Evolutionary conservation across 805 yeast species (phyloP).

Genomic region (Candida broadrunensis): DNA sequence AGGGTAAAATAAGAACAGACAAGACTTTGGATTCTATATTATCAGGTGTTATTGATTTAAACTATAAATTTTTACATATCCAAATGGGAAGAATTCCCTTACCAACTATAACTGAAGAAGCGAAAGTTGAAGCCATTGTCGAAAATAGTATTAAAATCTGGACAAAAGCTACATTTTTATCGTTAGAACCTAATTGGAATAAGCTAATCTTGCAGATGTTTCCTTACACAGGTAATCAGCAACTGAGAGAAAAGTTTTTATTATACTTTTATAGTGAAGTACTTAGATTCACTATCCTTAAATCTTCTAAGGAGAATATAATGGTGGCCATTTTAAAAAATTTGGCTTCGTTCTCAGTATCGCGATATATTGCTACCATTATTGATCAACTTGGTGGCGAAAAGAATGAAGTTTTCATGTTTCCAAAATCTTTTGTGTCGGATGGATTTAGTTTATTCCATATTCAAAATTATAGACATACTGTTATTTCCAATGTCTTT

Average conservation of each 20-base stretch:
- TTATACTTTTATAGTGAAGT: constrained; percentile 25
- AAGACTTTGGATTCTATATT: neutral
- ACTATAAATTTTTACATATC: constrained; percentile 11
- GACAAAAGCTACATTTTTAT: constrained; percentile 18
- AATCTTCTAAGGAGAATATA: constrained; percentile 20
- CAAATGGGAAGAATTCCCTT: constrained; percentile 37
- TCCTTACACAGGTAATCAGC: constrained; percentile 37
- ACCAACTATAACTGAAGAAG: constrained; percentile 19
- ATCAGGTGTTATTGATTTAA: neutral
- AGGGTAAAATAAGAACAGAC: neutral
- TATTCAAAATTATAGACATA: constrained; percentile 15
- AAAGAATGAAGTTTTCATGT: constrained; percentile 13
- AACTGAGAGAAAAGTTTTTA: constrained; percentile 32
- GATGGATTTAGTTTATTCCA: constrained; percentile 16
- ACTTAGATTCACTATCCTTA: constrained; percentile 15
- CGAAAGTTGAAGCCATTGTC: constrained; percentile 15
- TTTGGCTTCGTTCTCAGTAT: constrained; percentile 21
- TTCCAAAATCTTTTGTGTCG: constrained; percentile 13
- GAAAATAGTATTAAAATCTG: constrained; percentile 29
- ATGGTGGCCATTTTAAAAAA: constrained; percentile 19
- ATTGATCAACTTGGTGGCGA: constrained; percentile 15
- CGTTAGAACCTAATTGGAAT: constrained; percentile 29
- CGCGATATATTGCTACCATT: constrained; percentile 23
- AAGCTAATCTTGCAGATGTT: constrained; percentile 32
- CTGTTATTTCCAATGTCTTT: constrained; percentile 17